Base-by-base conservation (phyloP, 2,329 filamentous ascomycete genomes). In the Sporothrix luriei region DNA sequence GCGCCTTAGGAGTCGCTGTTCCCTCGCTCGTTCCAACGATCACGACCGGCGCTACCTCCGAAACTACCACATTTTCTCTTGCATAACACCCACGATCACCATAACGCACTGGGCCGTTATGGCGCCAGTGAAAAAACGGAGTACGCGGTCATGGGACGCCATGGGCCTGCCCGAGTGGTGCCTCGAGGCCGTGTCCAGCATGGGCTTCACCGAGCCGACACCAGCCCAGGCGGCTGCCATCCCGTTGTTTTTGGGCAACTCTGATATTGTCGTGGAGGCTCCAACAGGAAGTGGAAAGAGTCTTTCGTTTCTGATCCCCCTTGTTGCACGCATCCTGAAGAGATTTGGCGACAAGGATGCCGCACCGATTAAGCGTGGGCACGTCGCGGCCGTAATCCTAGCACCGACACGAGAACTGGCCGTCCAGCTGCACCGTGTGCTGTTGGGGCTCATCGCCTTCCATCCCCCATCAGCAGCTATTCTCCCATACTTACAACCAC, bases 151-250 rank as follows among this genome's bases (percentile, higher is more conserved):
- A 38, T 94, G 91, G 88, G 87, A 90, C 75, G 87, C 86, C 16
- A 82, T 93, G 68, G 90, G 86, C 1, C 90, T 91, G 19, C 81
- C 89, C 6, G 85, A 90, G 87, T 98, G 94, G 93, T 88, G 95
- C 69, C 83, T 95, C 68, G 92, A 96, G 74, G 93, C 93, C 71
- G 89, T 96, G 64, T 84, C 88, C 65, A 88, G 89, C 73, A 94
- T 95, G 90, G 92, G 93, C 71, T 97, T 97, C 79, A 82, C 46
- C 19, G 72, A 75, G 46, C 85, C 73, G 90, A 91, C 78, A 94
- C 94, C 94, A 0, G 94, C 97, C n/a, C 94, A 98, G 81, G 92
- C 94, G 57, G 94, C 93, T 71, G 91, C 92, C 4, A 91, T 97
- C 74, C 93, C 93, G 14, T 86, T 97, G 66, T 95, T 97, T 77